phyloP scores from a whole-genome alignment of 257 asterid genomes.

The Salvia miltiorrhiza region DNA sequence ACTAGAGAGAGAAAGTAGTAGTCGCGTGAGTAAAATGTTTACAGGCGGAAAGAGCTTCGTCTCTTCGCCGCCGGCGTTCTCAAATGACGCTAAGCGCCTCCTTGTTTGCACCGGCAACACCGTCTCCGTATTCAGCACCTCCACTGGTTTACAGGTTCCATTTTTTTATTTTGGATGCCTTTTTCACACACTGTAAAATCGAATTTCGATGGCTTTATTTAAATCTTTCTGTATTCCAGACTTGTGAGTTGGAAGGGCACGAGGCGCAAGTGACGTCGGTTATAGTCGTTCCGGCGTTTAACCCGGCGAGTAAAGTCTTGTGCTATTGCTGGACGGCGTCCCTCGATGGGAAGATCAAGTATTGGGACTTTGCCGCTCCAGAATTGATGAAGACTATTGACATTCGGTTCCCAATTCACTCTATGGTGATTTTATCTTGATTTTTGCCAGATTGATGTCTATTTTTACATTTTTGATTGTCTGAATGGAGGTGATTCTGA shows the following conservation, averaged over 20 bases:
- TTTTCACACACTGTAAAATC: neutral
- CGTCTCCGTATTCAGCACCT: constrained; percentile 85
- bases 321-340: constrained; percentile 89
- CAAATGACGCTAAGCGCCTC: constrained; percentile 73
- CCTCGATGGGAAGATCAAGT: constrained; percentile 80
- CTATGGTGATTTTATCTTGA: constrained; percentile 70
- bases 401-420: constrained; percentile 56
- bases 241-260: constrained; percentile 85
- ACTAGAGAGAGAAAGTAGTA: constrained; percentile 1
- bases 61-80: constrained; percentile 84
- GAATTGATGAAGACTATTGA: constrained; percentile 61
- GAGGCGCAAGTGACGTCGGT: constrained; percentile 73
- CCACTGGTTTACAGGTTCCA: constrained; percentile 79
- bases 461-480: neutral
- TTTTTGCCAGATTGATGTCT: neutral
- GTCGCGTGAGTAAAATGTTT: constrained; percentile 30
- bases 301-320: constrained; percentile 46
- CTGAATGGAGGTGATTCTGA: neutral
- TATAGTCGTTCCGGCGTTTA: constrained; percentile 62
- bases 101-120: constrained; percentile 86
- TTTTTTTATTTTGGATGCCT: neutral
- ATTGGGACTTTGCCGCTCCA: constrained; percentile 82
- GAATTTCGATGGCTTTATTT: neutral
- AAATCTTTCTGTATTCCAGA: constrained; percentile 32
- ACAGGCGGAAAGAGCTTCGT: constrained; percentile 82